Base-by-base conservation (phyloP, 768 basidiomycete genomes). In the Boletus vermiculosoides region DNA sequence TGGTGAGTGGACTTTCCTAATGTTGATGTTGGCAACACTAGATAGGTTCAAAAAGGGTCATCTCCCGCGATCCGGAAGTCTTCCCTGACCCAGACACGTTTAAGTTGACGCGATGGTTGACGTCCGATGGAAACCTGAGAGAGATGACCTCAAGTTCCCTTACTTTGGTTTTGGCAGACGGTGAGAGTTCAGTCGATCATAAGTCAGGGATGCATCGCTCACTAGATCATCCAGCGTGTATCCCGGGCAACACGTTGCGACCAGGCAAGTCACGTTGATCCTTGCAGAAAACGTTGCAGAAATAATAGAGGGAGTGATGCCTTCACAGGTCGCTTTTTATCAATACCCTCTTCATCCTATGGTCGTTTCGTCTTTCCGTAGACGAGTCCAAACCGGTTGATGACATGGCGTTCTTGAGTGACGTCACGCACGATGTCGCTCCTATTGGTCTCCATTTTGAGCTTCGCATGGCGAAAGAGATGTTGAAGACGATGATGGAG, bases 271-370 rank as follows among this genome's bases (percentile, higher is more conserved):
- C 0, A 13, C 20, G 13, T 40, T 12, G 16, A 23, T 33, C 28
- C 18, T 33, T 10, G 25, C 10, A 25, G 12, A 13, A 11, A 37
- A 18, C 12, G 3, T 36, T 40, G 3, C 4, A 11, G 10, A n/a
- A 10, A 25, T 50, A 22, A 61, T 13, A 23, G n/a, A n/a, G 22
- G 50, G 22, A 49, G 20, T 51, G 28, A 30, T 8, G n/a, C 44
- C n/a, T 31, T 30, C 1, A 57, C 52, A 81, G 83, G 8, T 86
- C 85, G 2, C 71, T 88, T 2, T 84, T 83, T 64, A 72, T 87
- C 51, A 86, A 82, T 61, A 80, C 81, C 0, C 79, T 83, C 1
- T 72, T 85, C n/a, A 67, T 82, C 8, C 75, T 85, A 11, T 87
- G 84, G 83, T 77, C 84, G 0, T 87, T 87, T 71, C 74, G 64